Evolutionary conservation across 306 rosid genomes (phyloP), one percentile per base, ranked within the genome.

Genomic region (Vicia villosa): DNA sequence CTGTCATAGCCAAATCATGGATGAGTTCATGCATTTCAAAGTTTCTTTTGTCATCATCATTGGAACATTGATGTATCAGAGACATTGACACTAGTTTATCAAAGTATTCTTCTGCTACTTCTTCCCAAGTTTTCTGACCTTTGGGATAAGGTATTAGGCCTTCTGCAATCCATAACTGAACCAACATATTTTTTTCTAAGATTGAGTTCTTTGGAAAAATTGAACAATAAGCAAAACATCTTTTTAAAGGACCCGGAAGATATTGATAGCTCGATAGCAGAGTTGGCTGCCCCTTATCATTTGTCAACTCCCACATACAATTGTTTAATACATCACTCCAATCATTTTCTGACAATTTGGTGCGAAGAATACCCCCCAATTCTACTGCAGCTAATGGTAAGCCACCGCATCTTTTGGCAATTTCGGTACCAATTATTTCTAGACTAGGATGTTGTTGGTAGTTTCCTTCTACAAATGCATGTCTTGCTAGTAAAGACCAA

Each of bases 21-120:
- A 75, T 45, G 19, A 72, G 73, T 22, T 57, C 79, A 67, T 81
- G 83, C 82, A 81, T 68, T 10, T 6, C 10, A 47, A 68, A 79
- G 11, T 0, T 0, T 1, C 0, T 3, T 2, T 5, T 0, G 2
- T 13, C 45, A 9, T 36, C 28, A n/a, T 26, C 30, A 19, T 40
- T 30, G 10, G 57, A 69, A 6, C 17, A 14, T 12, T 38, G 60
- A 8, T 1, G 46, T 10, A 80, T 34, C 7, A 80, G 34, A n/a
- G n/a, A n/a, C n/a, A n/a, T n/a, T n/a, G n/a, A n/a, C n/a, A n/a
- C n/a, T n/a, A n/a, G n/a, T n/a, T 74, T 83, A 50, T 55, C 56
- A 16, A 77, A 74, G 70, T 69, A 80, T n/a, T 77, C 77, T 12
- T 52, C 20, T 4, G 80, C 80, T 14, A 72, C 26, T 5, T 69